Conservation (phyloP, 176 grass and related monocot genomes). For the Chrysopogon serrulatus region DNA sequence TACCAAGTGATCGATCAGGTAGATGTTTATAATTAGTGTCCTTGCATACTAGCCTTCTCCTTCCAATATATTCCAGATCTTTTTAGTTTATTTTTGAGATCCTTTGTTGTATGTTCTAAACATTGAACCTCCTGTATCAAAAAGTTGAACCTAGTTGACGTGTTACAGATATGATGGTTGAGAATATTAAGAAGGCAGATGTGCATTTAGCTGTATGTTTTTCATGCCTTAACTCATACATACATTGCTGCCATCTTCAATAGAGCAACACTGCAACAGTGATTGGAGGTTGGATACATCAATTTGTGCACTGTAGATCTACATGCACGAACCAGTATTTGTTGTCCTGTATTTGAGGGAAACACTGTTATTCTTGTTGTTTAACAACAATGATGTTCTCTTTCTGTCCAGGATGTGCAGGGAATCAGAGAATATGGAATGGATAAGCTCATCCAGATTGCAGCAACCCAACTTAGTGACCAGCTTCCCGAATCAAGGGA, state of each 20-base stretch:
- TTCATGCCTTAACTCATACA: neutral
- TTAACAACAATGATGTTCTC: neutral
- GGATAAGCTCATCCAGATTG: slow-evolving; percentile 82
- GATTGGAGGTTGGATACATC: neutral
- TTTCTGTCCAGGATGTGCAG: slow-evolving; percentile 36
- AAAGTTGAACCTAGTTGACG: neutral
- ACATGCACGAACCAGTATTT: neutral
- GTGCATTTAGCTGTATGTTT: neutral
- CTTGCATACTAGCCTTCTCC: neutral
- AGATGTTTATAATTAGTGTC: neutral
- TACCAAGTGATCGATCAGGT: neutral
- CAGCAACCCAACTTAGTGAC: slow-evolving; percentile 86
- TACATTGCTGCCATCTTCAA: neutral
- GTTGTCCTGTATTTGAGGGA: neutral
- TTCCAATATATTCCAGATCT: neutral
- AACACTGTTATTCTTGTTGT: neutral
- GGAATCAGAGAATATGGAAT: slow-evolving; percentile 57
- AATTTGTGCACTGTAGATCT: neutral
- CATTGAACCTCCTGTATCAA: neutral
- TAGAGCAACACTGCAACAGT: neutral
- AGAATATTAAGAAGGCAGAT: neutral
- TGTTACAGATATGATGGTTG: neutral
- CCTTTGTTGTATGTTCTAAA: neutral
- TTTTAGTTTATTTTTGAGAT: neutral
- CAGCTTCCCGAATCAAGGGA: slow-evolving; percentile 98